Conservation (phyloP, 2,329 filamentous ascomycete genomes). For the Mycosphaerella sp. region DNA sequence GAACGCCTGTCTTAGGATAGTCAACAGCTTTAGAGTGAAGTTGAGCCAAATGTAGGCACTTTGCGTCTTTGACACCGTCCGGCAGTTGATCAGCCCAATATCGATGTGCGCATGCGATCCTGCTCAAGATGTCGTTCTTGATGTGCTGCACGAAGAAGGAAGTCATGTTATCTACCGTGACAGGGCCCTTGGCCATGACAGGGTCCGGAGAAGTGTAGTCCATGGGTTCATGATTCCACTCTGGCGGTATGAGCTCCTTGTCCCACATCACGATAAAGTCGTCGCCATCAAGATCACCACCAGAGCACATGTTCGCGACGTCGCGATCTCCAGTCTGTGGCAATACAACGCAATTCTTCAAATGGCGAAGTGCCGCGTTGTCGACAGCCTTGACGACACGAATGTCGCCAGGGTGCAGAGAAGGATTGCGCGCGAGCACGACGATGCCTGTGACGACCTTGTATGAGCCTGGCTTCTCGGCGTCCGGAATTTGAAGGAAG, state of each 20-base stretch:
- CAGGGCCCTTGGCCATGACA: slow-evolving; percentile 51
- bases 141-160: slow-evolving; percentile 88
- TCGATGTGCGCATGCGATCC: slow-evolving; percentile 76
- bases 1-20: slow-evolving; percentile 81
- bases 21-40: slow-evolving; percentile 91
- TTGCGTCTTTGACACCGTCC: slow-evolving; percentile 58
- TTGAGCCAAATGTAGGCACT: slow-evolving; percentile 66
- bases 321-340: slow-evolving; percentile 77
- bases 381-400: slow-evolving; percentile 81
- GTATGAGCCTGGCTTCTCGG: slow-evolving; percentile 45
- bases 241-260: slow-evolving; percentile 57
- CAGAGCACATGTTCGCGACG: slow-evolving; percentile 88
- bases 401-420: slow-evolving; percentile 86
- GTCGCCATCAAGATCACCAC: slow-evolving; percentile 91
- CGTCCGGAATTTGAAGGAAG: slow-evolving; percentile 70
- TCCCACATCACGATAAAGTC: slow-evolving; percentile 97
- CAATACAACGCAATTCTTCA: slow-evolving; percentile 82
- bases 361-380: slow-evolving; percentile 61
- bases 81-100: slow-evolving; percentile 59
- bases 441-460: slow-evolving; percentile 69
- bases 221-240: slow-evolving; percentile 73
- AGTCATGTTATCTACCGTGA: slow-evolving; percentile 66
- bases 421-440: slow-evolving; percentile 83
- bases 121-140: slow-evolving; percentile 76
- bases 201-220: slow-evolving; percentile 59